Evolutionary conservation across 1,284 basidiomycete species (phyloP), one percentile per base, ranked within the genome.

Genomic region (Sporisorium reilianum): DNA sequence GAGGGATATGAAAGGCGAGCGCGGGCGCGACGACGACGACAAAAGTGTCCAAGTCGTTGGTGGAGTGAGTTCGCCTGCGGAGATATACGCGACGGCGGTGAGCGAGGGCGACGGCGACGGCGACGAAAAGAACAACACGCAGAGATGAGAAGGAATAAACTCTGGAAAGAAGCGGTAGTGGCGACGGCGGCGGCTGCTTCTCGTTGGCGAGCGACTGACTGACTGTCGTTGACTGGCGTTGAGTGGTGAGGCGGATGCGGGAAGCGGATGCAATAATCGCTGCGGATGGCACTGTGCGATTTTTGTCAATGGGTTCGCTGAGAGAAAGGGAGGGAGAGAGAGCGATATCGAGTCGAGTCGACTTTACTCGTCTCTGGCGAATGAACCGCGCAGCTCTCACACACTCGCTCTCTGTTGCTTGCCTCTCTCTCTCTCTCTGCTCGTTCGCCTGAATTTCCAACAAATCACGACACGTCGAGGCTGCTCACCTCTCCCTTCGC

Each of bases 381-480:
- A 10, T 30, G 18, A 20, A 20, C n/a, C 26, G 8, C 5, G 1
- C 46, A 30, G 26, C 28, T 10, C 51, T 54, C 30, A 23, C 32
- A 8, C 30, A n/a, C 26, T 18, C 30, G n/a, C 41, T 36, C 9
- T 46, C 26, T 23, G 45, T 26, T 46, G 22, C 32, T 18, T 48
- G 22, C 34, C 25, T 18, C 5, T 18, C 26, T 26, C 16, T 2
- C 6, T 16, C n/a, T 36, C 62, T 38, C 64, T 41, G 64, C 48
- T 36, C 64, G 36, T 52, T 25, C 22, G 64, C 64, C 53, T 42
- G n/a, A 34, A 18, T 20, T 46, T n/a, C 18, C 2, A 20, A 20
- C 22, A 34, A 51, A 55, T 69, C 66, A 64, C 66, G 66, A 63
- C 66, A 69, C 66, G 66, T 61, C 55, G 40, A 32, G 40, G 38